Percentiles rank a stretch among this genome's conserved stretches.
phyloP scores from a whole-genome alignment of 2,329 filamentous ascomycete species.

The Stachybotrys chlorohalonatus region DNA sequence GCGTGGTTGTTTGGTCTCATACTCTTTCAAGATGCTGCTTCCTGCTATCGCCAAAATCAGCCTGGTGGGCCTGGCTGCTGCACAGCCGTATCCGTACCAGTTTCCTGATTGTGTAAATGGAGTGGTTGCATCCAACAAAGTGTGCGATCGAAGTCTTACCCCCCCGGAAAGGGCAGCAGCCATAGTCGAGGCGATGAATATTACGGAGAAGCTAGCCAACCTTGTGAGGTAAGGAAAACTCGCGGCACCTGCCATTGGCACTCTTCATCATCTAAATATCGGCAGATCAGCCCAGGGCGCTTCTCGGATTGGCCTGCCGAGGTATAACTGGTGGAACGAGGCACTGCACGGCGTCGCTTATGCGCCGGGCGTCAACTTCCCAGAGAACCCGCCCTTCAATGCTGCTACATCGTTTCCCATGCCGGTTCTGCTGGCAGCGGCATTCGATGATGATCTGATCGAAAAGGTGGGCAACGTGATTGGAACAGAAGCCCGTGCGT shows the following conservation, averaged over 20 bases:
- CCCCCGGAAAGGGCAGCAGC: not conserved
- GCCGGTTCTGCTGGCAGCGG: constrained; percentile 52
- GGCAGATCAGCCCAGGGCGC: not conserved
- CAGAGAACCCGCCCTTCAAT: constrained; percentile 30
- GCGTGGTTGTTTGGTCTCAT: not conserved
- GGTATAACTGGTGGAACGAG: constrained; percentile 55
- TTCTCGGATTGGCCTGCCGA: constrained; percentile 36
- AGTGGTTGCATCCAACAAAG: not conserved
- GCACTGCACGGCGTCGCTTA: constrained; percentile 52
- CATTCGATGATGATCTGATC: constrained; percentile 56
- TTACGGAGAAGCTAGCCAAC: not conserved
- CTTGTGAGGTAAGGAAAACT: not conserved
- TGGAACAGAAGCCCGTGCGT: constrained; percentile 53
- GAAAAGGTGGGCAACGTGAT: constrained; percentile 45
- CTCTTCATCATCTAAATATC: not conserved
- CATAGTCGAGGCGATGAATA: not conserved
- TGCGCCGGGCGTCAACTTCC: constrained; percentile 36
- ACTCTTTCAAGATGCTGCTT: not conserved
- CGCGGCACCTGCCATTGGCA: not conserved
- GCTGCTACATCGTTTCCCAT: constrained; percentile 58
- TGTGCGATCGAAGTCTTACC: not conserved
- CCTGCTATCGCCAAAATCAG: not conserved
- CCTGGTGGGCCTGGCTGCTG: not conserved
- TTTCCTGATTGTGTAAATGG: not conserved
- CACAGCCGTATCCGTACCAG: not conserved